Evolutionary conservation across 2,329 filamentous ascomycete species (phyloP), one percentile per base, ranked within the genome.

Genomic region (Tricladium varicosporioides): DNA sequence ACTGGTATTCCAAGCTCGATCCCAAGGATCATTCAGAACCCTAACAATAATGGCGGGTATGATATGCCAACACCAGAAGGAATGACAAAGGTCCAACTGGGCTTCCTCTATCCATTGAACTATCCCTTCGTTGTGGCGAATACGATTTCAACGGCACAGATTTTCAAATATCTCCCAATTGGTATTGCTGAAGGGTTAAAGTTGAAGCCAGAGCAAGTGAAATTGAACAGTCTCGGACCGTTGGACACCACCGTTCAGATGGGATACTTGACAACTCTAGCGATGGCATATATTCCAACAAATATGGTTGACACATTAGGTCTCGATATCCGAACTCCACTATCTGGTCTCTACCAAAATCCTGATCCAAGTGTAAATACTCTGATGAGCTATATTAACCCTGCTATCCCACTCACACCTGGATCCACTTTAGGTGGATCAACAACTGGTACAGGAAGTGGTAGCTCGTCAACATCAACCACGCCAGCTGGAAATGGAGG

Each of bases 211-310:
- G 65, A 78, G 15, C 76, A 88, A 54, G 77, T 92, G 50, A 73
- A 79, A 45, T 88, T 96, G 76, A 80, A 83, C 60, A 85, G 83
- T 61, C 82, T 97, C 51, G 79, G 87, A 65, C 91, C 92, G 1
- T 86, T 88, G 64, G 87, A 96, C 71, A 94, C 90, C 0, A 82
- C 80, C 45, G 69, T 75, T 33, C 79, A 79, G 54, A 79, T 88
- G 53, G 87, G 87, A 44, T 97, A 89, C 74, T 86, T 95, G 62
- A 95, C 91, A 0, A 96, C 92, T 1, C 73, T 91, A 59, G 89
- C 87, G 14, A 78, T 91, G 64, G 84, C 87, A 57, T 91, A 87
- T 71, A 90, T 95, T 66, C 92, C 92, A 1, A 79, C 77, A 7
- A 83, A 82, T 49, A 77, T 90, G 66, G 82, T 96, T 42, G 81